Evolutionary conservation across 768 basidiomycete species (phyloP), one percentile per base, ranked within the genome.

Genomic region (Naganishia onofrii): DNA sequence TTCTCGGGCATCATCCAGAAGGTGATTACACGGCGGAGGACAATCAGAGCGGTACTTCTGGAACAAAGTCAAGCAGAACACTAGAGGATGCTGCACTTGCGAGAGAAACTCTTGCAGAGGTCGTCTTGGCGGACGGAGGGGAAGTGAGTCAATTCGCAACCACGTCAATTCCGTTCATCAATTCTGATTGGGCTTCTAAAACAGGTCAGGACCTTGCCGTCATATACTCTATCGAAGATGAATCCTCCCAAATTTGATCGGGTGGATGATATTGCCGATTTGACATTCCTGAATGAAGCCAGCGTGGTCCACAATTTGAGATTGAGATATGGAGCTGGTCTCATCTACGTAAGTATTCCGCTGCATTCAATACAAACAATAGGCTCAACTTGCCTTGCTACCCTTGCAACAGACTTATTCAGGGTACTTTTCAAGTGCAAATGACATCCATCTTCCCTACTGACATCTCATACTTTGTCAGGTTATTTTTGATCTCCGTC

Each of bases 221-320:
- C 93, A 72, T 89, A 92, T 73, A 86, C 88, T 26, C 82, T 96
- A 48, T 91, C 89, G 76, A 94, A 94, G 84, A 95, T 95, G 93
- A 97, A 97, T 77, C 94, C 94, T 29, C 94, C 94, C 54, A 96
- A 97, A 82, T 99, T 98, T 80, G 94, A 98, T 83, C 87, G 92
- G 36, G 94, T 94, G 4, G 92, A 93, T 74, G 96, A 99, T 80
- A 98, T 98, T 73, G 96, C 96, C 51, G 94, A 98, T 83, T 85
- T 99, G 72, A 97, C 96, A 0, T 96, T 93, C 83, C 84, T 98
- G 70, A 98, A 98, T 80, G 96, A 99, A 85, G 94, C 96, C 13
- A 93, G 91, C 75, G 96, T 99, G 53, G 94, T 98, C n/a, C 92
- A 98, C 79, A 98, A 98, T 82, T 87, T 98, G 32, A 87, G 93